Evolutionary conservation across 2,329 filamentous ascomycete species (phyloP), one percentile per base, ranked within the genome.

Genomic region (Aspergillus sclerotialis): DNA sequence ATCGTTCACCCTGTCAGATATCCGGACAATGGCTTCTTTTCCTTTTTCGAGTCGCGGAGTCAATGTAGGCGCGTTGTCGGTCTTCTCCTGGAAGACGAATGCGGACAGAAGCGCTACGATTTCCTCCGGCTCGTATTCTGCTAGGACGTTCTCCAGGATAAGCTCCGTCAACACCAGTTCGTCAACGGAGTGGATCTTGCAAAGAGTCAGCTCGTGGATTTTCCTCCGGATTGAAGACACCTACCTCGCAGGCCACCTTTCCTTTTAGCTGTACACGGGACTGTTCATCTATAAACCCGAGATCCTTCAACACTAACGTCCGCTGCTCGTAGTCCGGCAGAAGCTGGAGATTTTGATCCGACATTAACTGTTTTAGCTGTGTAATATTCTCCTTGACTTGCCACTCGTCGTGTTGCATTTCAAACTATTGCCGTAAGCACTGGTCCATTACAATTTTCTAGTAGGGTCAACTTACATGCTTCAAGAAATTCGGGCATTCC

Each of bases 1-100:
- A 24, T 81, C 75, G 57, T 95, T 95, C 35, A 96, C 85, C 60
- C 89, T 92, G 55, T 96, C 88, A 4, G 87, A 85, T 30, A 98
- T 92, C 40, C 79, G 78, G 42, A 96, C 77, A 48, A 98, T 95
- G 7, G 82, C 87, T 39, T 84, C 80, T 53, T 84, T 83, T 8
- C 89, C 92, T 17, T 77, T 77, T 55, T 94, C 83, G 8, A 98
- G 76, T 32, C 79, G 83, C 4, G 83, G 78, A 0, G 88, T 93
- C 38, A 98, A 68, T 4, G 80, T 84, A 0, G 92, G 90, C 12
- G 82, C 77, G 5, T 75, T 75, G 16, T 87, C 81, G 0, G 92
- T 95, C 67, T 95, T 96, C 57, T 98, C 92, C 56, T 96, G 88
- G 70, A 98, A 98, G 2, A 98, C 89, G 58, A 98, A 98, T 1